A percentile compares a stretch with the other conserved stretches of the same genome.
Conservation (phyloP, 805 yeast species). For the Saturnispora mendoncae region DNA sequence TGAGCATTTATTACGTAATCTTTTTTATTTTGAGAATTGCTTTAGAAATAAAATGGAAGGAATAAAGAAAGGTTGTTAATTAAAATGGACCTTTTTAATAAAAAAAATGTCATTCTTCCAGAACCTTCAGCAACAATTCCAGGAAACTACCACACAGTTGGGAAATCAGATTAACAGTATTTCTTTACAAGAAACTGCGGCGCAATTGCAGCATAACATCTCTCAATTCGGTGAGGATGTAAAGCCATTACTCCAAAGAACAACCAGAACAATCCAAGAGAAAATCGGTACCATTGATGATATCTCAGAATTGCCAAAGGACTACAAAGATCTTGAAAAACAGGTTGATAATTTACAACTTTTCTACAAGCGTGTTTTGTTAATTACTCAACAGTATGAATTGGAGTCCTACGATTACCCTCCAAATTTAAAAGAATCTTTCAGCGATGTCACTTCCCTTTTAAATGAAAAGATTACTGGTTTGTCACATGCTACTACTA, state of each 20-base stretch:
- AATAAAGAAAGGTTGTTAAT: too few relatives aligned
- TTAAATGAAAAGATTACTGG: conserved; percentile 48
- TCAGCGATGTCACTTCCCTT: conserved; percentile 51
- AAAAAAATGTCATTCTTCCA: conserved; percentile 22
- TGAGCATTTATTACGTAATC: too few relatives aligned
- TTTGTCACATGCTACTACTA: conserved; percentile 53
- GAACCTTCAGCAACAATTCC: conserved; percentile 18
- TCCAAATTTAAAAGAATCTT: conserved; percentile 63
- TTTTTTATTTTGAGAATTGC: too few relatives aligned
- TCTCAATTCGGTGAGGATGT: conserved; percentile 29
- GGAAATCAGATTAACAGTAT: conserved; percentile 24
- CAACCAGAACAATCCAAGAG: conserved; percentile 50
- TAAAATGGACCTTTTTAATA: too few relatives aligned
- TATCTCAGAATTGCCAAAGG: conserved; percentile 65
- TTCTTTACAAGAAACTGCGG: conserved; percentile 30
- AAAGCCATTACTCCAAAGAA: conserved; percentile 49
- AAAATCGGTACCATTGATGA: conserved; percentile 55
- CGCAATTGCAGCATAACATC: conserved; percentile 27
- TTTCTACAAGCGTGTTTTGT: conserved; percentile 45
- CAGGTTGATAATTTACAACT: conserved; percentile 56
- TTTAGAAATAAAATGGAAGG: too few relatives aligned
- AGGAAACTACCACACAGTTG: conserved; percentile 18
- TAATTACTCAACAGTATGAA: conserved; percentile 54
- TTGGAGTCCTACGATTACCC: conserved; percentile 78
- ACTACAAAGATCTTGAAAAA: conserved; percentile 58